Base-by-base conservation (phyloP, 2,329 filamentous ascomycete species). In the Nemania sp. region DNA sequence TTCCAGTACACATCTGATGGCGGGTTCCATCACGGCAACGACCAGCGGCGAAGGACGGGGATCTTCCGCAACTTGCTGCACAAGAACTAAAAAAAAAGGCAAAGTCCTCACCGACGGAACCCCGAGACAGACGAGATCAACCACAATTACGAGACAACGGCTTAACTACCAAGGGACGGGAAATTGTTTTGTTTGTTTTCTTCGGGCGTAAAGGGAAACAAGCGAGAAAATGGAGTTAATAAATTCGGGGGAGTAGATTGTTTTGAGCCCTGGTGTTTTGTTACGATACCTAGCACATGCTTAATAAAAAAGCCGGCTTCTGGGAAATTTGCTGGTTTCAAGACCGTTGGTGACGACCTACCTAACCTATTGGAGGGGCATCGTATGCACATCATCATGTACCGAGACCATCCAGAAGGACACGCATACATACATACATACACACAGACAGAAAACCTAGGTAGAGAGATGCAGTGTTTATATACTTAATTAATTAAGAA, bases 51-150 rank as follows among this genome's bases (percentile, higher is more conserved):
- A 52, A 62, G 54, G 48, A 55, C 51, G 46, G 69, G 60, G 4
- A 56, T 70, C 42, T 68, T 72, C 35, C 57, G 68, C 12, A 70
- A 69, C 57, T 67, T 69, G 63, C 67, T 62, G n/a, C 64, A 55
- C 34, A 67, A 71, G 57, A 61, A 60, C 13, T 69, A 35, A 45
- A 47, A 35, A 45, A 47, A 65, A 59, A n/a, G 20, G 51, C 3
- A 3, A 29, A 29, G 9, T n/a, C 15, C 34, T 21, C 3, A 15
- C 21, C 21, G 54, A 5, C 29, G 35, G 11, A 9, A 20, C 13
- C 12, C 18, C n/a, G n/a, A n/a, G n/a, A n/a, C n/a, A 25, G 7
- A 18, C 20, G 18, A 34, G 21, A 18, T 18, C 21, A 34, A 39
- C 21, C 7, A 57, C 18, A 21, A 56, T 54, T 47, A 59, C 53